Base-by-base conservation (phyloP, 164 flowering plant species). In the Cinnamomum micranthum region DNA sequence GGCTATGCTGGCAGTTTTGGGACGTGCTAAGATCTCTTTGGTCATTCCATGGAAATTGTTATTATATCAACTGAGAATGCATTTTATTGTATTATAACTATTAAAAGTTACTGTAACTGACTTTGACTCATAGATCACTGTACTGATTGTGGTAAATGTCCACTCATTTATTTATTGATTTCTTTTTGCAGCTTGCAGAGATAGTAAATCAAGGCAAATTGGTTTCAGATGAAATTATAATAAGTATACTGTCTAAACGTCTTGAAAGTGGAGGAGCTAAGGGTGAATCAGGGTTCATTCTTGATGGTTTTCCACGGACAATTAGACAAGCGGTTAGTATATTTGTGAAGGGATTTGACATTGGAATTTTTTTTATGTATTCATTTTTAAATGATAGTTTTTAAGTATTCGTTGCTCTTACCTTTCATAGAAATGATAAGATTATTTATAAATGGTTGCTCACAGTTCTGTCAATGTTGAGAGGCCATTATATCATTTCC, bases 221-320 rank as follows among this genome's bases (percentile, higher is more conserved):
- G 81, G 93, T 95, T 52, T 88, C 99, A 14, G 99, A 95, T 87
- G 98, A 93, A 78, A 84, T 90, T 65, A 90, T 95, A 33, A 86
- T 95, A 41, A 78, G 80, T 70, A 80, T 95, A 23, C 82, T 95
- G 79, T 91, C 96, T 15, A 93, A 91, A 77, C 86, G 93, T 33
- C 98, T 95, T 72, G 91, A 88, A 82, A 87, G 81, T 62, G 92
- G 93, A 70, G 91, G 83, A 77, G 84, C 87, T 31, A 89, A 87
- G 79, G 95, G 96, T 58, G 97, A 95, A 82, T 75, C 87, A 6
- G 99, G 99, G 13, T 95, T 92, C 70, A 92, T 95, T 80, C 95
- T 93, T 70, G 99, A 95, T 85, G 99, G 99, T 51, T 92, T 93
- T 74, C 98, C 99, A 71, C 88, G 99, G 51, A 95, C 99, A 7